Evolutionary conservation across 768 basidiomycete species (phyloP).

Genomic region (Cystofilobasidium capitatum): DNA sequence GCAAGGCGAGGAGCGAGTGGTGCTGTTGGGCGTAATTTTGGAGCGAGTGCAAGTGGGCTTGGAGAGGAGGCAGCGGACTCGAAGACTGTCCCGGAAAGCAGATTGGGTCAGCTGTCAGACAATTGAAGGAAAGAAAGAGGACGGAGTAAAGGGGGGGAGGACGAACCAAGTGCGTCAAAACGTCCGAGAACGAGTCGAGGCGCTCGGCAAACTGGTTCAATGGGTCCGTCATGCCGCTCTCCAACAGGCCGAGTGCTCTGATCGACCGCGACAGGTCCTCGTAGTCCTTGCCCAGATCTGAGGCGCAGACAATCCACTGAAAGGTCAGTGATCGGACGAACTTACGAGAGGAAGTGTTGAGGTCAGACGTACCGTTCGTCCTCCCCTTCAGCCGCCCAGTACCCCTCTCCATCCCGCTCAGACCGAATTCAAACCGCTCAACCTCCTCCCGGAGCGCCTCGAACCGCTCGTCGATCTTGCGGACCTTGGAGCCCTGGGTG

Average conservation of each 20-base stretch:
- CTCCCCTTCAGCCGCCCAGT: slow-evolving; percentile 60
- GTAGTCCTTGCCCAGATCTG: slow-evolving; percentile 96
- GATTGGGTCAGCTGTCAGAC: neutral
- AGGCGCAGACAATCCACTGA: slow-evolving; percentile 35
- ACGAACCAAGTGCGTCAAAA: slow-evolving; percentile 70
- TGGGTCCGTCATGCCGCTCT: slow-evolving; percentile 96
- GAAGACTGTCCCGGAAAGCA: slow-evolving; percentile 8
- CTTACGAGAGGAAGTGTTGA: neutral
- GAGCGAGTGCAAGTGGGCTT: slow-evolving; percentile 79
- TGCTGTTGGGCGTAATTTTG: slow-evolving; percentile 90
- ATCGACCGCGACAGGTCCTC: slow-evolving; percentile 93
- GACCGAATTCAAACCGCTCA: slow-evolving; percentile 94
- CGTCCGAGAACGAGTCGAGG: slow-evolving; percentile 73
- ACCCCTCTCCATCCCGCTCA: slow-evolving; percentile 66
- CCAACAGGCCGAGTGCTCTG: slow-evolving; percentile 93
- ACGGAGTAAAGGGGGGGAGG: slow-evolving; percentile 9
- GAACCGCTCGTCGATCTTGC: slow-evolving; percentile 95
- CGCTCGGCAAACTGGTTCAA: slow-evolving; percentile 95
- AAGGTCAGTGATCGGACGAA: neutral
- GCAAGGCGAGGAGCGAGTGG: slow-evolving; percentile 81
- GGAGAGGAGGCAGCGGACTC: slow-evolving; percentile 50
- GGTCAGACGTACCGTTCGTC: neutral
- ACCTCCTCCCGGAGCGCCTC: slow-evolving; percentile 80
- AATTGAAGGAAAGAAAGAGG: neutral
- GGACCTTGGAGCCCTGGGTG: slow-evolving; percentile 53